A percentile compares a stretch with the other conserved stretches of the same genome.
These are phyloP conservation scores for Cutaneotrichosporon sp. DNA, from an alignment of 1,284 basidiomycete genomes.

Conservation along the genomic window DNA sequence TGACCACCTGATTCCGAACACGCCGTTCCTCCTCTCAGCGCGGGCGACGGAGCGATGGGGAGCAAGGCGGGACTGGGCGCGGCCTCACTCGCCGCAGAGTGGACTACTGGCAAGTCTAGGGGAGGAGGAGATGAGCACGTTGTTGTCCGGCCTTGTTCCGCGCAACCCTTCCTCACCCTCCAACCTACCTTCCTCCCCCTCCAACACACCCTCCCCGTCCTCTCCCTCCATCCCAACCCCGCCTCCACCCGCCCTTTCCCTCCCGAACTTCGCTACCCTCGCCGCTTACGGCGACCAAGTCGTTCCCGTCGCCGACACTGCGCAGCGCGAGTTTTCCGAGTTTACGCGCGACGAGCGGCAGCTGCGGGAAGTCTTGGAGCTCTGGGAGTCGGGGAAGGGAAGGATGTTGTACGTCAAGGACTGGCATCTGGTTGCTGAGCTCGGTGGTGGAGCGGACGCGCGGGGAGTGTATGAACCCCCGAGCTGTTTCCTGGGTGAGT, in stretches of 20 bases:
- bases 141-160: background rate
- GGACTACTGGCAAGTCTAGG: background rate
- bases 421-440: slow-evolving; percentile 57
- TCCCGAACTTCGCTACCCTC: slow-evolving; percentile 34
- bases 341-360: slow-evolving; percentile 47
- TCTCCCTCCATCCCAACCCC: background rate
- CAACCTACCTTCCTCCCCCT: background rate
- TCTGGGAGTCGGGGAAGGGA: slow-evolving; percentile 46
- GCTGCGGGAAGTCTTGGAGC: slow-evolving; percentile 50
- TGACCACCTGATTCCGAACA: slow-evolving; percentile 46
- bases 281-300: slow-evolving; percentile 40
- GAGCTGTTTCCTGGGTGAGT: slow-evolving; percentile 49
- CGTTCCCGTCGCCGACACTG: slow-evolving; percentile 51
- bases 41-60: slow-evolving; percentile 34
- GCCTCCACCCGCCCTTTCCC: background rate
- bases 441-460: slow-evolving; percentile 37
- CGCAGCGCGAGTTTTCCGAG: slow-evolving; percentile 43
- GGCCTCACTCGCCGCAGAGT: background rate
- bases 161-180: background rate
- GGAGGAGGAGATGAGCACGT: background rate
- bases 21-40: slow-evolving; percentile 42
- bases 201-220: background rate
- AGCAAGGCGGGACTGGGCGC: slow-evolving; percentile 12
- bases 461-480: slow-evolving; percentile 55
- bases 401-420: slow-evolving; percentile 58